Conservation (phyloP, 225 moss, liverwort and hornwort species). For the Marchantia paleacea region DNA sequence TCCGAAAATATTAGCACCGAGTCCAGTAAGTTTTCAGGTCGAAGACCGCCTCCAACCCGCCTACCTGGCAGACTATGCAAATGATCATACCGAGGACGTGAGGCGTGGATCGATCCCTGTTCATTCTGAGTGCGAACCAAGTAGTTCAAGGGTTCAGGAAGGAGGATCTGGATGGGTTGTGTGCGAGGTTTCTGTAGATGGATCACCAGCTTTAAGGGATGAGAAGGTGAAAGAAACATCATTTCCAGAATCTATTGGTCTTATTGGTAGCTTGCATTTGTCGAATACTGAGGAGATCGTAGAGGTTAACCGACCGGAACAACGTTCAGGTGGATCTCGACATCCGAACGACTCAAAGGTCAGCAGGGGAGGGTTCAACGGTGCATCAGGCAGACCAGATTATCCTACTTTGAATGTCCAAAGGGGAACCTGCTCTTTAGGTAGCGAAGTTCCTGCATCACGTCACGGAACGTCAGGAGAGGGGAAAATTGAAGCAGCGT, state of each 20-base stretch:
- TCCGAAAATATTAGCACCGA: neutral
- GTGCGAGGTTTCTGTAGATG: too few species aligned
- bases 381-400: neutral
- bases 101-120: neutral
- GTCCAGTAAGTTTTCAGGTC: neutral
- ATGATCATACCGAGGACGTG: neutral
- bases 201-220: neutral
- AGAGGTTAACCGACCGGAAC: neutral
- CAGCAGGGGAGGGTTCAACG: neutral
- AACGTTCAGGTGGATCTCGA: neutral
- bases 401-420: neutral
- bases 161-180: too few species aligned
- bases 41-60: neutral
- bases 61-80: neutral
- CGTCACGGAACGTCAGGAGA: neutral
- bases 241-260: neutral
- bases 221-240: neutral
- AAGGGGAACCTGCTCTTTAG: neutral
- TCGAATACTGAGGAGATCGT: neutral
- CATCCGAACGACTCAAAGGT: neutral
- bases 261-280: neutral
- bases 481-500: neutral
- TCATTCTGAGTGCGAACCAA: neutral
- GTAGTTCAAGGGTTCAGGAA: neutral
- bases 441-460: neutral